Evolutionary conservation across 441 rosid genomes (phyloP), one percentile per base, ranked within the genome.

Genomic region (Adansonia madagascariensis): DNA sequence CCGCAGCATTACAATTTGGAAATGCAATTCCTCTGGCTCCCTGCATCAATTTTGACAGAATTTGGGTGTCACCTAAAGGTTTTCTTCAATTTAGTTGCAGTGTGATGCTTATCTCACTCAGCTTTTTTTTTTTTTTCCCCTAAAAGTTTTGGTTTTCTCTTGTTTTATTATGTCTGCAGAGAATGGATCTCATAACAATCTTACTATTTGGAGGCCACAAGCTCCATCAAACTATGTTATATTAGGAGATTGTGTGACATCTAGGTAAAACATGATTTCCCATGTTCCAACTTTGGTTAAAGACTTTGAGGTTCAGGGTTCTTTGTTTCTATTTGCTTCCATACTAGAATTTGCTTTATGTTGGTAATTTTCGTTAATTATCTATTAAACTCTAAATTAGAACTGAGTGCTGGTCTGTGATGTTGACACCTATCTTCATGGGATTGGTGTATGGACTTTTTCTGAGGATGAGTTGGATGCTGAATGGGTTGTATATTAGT

Each of bases 41-140:
- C 72, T 97, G 99, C 84, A 89, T 92, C 80, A 93, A 91, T 88
- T 97, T 92, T 77, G 87, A 91, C 80, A 86, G 88, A 81, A 80
- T 97, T 77, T 94, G 99, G 98, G 92, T 92, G 83, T 93, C 97
- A 8, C 90, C 91, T 11, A 95, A 90, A 93, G 99, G 98, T 97
- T 75, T 68, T 79, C 39, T 67, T 82, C 50, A 60, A 53, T 52
- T 78, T 47, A 75, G 66, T 44, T 74, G 39, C 8, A 57, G 75
- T 76, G 53, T 74, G 73, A 63, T 60, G 50, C 52, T 76, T 77
- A 2, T 50, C 43, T 75, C 24, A n/a, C 50, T 44, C 41, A 35
- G 41, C 41, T 8, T 39, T 8, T 39, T 52, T 41, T 49, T 4
- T 15, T 4, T 15, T 22, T 70, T n/a, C 64, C 55, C 8, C 8